phyloP scores from a whole-genome alignment of 768 basidiomycete species.

The Piloderma croceum region DNA sequence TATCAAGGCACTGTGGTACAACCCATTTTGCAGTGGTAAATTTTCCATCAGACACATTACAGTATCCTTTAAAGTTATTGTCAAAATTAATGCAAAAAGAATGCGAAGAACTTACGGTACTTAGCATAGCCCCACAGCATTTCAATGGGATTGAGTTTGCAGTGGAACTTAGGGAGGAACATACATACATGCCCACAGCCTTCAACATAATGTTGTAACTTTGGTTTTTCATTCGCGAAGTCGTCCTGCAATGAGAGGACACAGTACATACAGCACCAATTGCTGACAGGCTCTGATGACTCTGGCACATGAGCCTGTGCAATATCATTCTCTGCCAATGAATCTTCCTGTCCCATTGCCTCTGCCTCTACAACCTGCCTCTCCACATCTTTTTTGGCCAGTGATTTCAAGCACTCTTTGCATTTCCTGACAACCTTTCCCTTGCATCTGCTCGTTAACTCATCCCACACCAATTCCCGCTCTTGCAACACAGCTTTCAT shows the following conservation, averaged over 20 bases:
- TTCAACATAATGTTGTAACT: constrained; percentile 17
- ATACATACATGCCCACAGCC: constrained; percentile 11
- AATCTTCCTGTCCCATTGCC: constrained; percentile 6
- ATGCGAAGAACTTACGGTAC: constrained; percentile 5
- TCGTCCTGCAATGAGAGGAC: constrained; percentile 15
- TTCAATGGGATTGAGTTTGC: constrained; percentile 9
- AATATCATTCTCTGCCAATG: neutral
- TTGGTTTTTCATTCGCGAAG: constrained; percentile 16
- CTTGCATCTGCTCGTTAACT: neutral
- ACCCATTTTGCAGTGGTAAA: constrained; percentile 19
- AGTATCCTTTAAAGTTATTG: constrained; percentile 12
- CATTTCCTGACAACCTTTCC: constrained; percentile 14
- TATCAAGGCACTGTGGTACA: constrained; percentile 19
- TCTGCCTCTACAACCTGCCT: constrained; percentile 10
- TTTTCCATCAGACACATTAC: constrained; percentile 16
- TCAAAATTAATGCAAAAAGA: constrained; percentile 4
- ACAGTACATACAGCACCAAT: constrained; percentile 18
- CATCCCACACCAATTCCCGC: constrained; percentile 6
- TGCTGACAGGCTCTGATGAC: neutral
- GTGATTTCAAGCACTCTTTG: constrained; percentile 12
- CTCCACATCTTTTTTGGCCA: constrained; percentile 15
- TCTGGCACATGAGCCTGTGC: constrained; percentile 10
- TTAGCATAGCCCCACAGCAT: constrained; percentile 9
- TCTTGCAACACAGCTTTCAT: constrained; percentile 18
- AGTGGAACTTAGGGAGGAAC: constrained; percentile 9